A percentile compares a stretch with the other conserved stretches of the same genome.
Evolutionary conservation across 164 flowering plant genomes (phyloP).

Genomic region (Buxus sempervirens): DNA sequence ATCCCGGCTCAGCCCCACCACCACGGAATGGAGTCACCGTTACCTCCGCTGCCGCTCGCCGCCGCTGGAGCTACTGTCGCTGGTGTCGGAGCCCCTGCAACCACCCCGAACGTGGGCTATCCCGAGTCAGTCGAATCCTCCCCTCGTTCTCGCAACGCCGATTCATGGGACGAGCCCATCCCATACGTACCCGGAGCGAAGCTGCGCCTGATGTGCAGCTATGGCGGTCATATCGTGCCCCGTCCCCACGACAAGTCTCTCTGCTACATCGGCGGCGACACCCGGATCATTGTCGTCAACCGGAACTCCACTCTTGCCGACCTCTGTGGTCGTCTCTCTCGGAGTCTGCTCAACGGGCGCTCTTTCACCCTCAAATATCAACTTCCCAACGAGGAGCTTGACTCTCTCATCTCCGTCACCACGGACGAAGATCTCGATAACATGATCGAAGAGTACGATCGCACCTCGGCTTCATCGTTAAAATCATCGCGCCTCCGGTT

Average conservation of each 20-base stretch:
- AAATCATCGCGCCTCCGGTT: conserved; percentile 51
- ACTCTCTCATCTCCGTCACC: conserved; percentile 80
- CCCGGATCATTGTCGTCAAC: conserved; percentile 79
- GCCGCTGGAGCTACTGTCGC: no score
- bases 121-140: conserved; percentile 61
- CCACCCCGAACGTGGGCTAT: conserved; percentile 24
- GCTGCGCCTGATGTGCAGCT: conserved; percentile 94
- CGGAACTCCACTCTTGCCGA: conserved; percentile 58
- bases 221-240: conserved; percentile 90
- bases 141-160: conserved; percentile 54
- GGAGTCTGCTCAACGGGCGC: conserved; percentile 42
- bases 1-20: conserved; percentile 1
- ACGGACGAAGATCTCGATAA: conserved; percentile 92
- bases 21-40: conserved; percentile 19
- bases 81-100: background rate
- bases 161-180: conserved; percentile 43
- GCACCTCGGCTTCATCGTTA: conserved; percentile 27
- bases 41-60: conserved; percentile 10
- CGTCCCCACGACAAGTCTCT: conserved; percentile 86
- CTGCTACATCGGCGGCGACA: conserved; percentile 88
- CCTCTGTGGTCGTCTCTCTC: conserved; percentile 54
- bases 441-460: conserved; percentile 95
- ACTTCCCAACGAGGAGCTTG: conserved; percentile 88
- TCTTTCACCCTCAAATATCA: conserved; percentile 74
- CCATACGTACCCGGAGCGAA: conserved; percentile 25